These are phyloP conservation scores for Backusella australiensis DNA, from an alignment of 192 early-diverging fungal genomes.

Conservation along the genomic window DNA sequence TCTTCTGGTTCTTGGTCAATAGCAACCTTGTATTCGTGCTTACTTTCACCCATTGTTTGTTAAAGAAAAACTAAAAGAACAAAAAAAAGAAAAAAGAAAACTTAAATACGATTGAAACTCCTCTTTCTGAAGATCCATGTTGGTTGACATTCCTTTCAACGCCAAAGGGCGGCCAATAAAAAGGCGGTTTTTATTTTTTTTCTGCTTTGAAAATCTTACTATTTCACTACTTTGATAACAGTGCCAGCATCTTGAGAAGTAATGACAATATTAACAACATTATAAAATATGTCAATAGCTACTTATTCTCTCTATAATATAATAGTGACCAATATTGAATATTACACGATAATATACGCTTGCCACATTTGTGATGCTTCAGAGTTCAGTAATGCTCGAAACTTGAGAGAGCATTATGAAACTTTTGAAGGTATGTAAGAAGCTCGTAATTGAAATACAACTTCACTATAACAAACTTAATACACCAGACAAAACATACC, in stretches of 20 bases:
- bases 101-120: neutral
- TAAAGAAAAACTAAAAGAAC: neutral
- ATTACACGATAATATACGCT: neutral
- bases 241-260: neutral
- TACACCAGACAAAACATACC: slow-evolving; percentile 5
- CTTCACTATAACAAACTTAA: slow-evolving; percentile 16
- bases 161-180: neutral
- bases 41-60: neutral
- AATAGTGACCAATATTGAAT: slow-evolving; percentile 1
- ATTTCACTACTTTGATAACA: neutral
- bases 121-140: neutral
- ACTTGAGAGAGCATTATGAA: no score
- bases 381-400: no score
- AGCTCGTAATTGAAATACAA: slow-evolving; percentile 11
- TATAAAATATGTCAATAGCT: slow-evolving; percentile 6
- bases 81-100: neutral
- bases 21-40: slow-evolving; percentile 17
- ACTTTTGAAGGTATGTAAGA: no score
- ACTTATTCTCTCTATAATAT: slow-evolving; percentile 10
- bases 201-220: no score
- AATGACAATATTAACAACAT: slow-evolving; percentile 3
- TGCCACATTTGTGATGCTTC: neutral
- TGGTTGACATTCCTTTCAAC: no score
- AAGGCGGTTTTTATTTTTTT: no score
- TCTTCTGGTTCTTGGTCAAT: slow-evolving; percentile 10